A percentile compares a stretch with the other conserved stretches of the same genome.
phyloP scores from a whole-genome alignment of 345 rosid species.

The Capsella bursapastoris region DNA sequence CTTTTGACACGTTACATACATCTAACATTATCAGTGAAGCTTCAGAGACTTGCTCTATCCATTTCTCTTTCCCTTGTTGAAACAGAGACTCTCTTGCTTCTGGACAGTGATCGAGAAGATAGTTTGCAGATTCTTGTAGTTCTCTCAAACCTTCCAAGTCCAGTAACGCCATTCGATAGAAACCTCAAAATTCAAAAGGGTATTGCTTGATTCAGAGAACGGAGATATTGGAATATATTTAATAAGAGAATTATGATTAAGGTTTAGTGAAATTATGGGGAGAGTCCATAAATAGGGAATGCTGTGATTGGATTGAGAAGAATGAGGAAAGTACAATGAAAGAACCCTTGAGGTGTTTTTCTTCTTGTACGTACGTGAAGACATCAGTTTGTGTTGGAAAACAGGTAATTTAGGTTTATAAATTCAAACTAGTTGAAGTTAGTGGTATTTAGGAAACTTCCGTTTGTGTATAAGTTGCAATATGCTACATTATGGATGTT shows the following conservation, averaged over 20 bases:
- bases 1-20: slow-evolving; percentile 58
- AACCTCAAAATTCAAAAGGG: slow-evolving; percentile 5
- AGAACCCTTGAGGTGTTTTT: slow-evolving; percentile 35
- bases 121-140: slow-evolving; percentile 69
- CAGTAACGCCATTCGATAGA: slow-evolving; percentile 48
- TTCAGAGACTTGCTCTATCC: slow-evolving; percentile 62
- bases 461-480: neutral
- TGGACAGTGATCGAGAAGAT: slow-evolving; percentile 66
- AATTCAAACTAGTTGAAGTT: slow-evolving; percentile 36
- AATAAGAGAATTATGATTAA: slow-evolving; percentile 14
- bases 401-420: slow-evolving; percentile 41
- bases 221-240: neutral
- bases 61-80: slow-evolving; percentile 53
- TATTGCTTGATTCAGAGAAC: slow-evolving; percentile 21
- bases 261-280: neutral
- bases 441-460: slow-evolving; percentile 37
- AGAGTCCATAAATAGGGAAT: slow-evolving; percentile 21
- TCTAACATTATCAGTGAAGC: slow-evolving; percentile 75
- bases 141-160: slow-evolving; percentile 68
- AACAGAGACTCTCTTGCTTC: slow-evolving; percentile 52
- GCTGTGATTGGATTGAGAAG: slow-evolving; percentile 29
- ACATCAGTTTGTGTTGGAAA: slow-evolving; percentile 30
- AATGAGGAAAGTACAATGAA: slow-evolving; percentile 51
- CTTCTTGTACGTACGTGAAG: slow-evolving; percentile 48
- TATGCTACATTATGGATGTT: slow-evolving; percentile 22